A percentile compares a stretch with the other conserved stretches of the same genome.
phyloP scores from a whole-genome alignment of 1,284 basidiomycete genomes.

The Cryptococcus deneoformans region DNA sequence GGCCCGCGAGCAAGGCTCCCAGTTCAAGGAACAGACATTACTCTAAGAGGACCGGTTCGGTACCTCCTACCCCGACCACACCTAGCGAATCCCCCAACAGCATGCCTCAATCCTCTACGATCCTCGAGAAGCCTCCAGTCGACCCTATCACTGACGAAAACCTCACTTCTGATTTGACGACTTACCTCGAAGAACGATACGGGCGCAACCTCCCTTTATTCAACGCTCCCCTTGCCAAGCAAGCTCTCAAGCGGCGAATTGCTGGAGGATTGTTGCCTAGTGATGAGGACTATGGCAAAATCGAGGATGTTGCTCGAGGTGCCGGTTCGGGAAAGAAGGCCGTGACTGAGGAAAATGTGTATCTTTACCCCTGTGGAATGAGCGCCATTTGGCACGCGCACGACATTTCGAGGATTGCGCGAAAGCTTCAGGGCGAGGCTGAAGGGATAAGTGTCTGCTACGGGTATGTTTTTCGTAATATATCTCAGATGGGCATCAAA shows the following conservation, averaged over 20 bases:
- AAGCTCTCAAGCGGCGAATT: constrained; percentile 79
- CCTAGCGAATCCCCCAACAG: constrained; percentile 8
- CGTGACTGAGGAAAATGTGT: constrained; percentile 82
- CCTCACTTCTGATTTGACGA: constrained; percentile 52
- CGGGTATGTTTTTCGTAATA: constrained; percentile 60
- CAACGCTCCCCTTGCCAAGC: constrained; percentile 73
- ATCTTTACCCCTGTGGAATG: constrained; percentile 85
- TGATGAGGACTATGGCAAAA: constrained; percentile 43
- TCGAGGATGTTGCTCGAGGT: constrained; percentile 38
- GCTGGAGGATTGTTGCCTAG: constrained; percentile 79
- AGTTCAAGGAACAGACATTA: constrained; percentile 46
- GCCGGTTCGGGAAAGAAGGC: constrained; percentile 54
- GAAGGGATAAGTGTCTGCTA: constrained; percentile 86
- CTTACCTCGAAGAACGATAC: constrained; percentile 87
- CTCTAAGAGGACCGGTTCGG: constrained; percentile 14
- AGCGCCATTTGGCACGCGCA: constrained; percentile 90
- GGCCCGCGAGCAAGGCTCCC: constrained; percentile 27
- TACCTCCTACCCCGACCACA: constrained; percentile 9
- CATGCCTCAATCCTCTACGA: constrained; percentile 1
- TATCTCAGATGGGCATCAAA: constrained; percentile 18
- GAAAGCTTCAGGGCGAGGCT: constrained; percentile 34
- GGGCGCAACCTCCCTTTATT: constrained; percentile 83
- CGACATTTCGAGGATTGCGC: constrained; percentile 61
- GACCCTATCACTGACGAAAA: constrained; percentile 41
- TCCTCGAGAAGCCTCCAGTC: constrained; percentile 17